Base-by-base conservation (phyloP, 345 rosid genomes). In the Stellera chamaejasme region DNA sequence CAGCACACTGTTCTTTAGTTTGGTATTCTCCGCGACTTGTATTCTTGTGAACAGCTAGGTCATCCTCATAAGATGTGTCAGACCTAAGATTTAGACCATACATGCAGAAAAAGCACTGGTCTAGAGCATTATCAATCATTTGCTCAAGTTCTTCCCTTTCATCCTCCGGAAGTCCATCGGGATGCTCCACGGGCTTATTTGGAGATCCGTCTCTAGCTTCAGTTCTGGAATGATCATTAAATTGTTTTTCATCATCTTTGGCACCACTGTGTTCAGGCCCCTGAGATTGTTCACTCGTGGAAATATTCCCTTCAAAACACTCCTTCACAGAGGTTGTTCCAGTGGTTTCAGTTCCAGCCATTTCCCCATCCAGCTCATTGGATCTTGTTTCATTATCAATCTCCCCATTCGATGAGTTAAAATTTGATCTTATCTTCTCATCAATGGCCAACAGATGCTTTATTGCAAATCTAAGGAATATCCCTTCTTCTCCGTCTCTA, bases 1-100 rank as follows among this genome's bases (percentile, higher is more conserved):
- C 99, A 56, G 87, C 97, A 67, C 96, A 83, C 66, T 87, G 99
- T 69, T 89, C 96, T 74, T 93, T 93, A 26, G 97, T 87, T 73
- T 93, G 99, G 69, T 93, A 87, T 62, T 89, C 99, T 74, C 95
- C 99, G 36, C 89, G 85, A 72, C 96, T 87, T 50, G 88, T 77
- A 79, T 81, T 93, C 72, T 70, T 85, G 81, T 93, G 99, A 66
- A 67, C 68, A 58, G 80, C 95, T 70, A 93, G 79, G 67, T 93
- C 95, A 75, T 83, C 99, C 52, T 93, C 96, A 63, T 79, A 80
- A 36, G 91, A 81, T 54, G 94, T 76, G 72, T 93, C 96, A 45
- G 81, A 83, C 80, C 95, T 83, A 68, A 93, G 87, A 74, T 87
- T 93, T 62, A 93, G 87, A 73, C 99, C 97, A 69, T 93, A 93